A percentile compares a stretch with the other conserved stretches of the same genome.
Conservation (phyloP, 1,284 basidiomycete genomes). For the Microbotryum scabiosae region DNA sequence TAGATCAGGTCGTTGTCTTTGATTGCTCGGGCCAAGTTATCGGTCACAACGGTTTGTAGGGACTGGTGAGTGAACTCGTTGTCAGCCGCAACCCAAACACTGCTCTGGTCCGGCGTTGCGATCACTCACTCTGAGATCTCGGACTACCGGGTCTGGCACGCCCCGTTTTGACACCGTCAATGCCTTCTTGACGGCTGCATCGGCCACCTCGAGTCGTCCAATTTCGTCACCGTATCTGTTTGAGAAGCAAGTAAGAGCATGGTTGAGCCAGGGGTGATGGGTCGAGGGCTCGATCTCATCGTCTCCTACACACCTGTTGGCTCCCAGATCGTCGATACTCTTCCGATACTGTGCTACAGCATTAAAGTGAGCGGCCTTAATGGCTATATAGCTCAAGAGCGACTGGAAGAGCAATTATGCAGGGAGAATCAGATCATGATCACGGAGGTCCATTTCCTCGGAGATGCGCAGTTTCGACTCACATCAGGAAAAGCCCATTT, state of each 20-base stretch:
- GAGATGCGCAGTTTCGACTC: conserved; percentile 21
- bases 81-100: conserved; percentile 4
- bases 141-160: conserved; percentile 55
- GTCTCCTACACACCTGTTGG: conserved; percentile 50
- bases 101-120: too few species aligned
- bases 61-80: conserved; percentile 51
- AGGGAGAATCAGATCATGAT: neutral
- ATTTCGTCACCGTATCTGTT: conserved; percentile 75
- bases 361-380: conserved; percentile 77
- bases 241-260: neutral
- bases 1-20: conserved; percentile 93
- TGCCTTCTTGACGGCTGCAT: conserved; percentile 60
- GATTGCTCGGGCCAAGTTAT: conserved; percentile 55
- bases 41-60: conserved; percentile 56
- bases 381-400: conserved; percentile 73
- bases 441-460: neutral
- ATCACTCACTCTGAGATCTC: conserved; percentile 62
- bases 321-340: conserved; percentile 81
- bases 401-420: conserved; percentile 45
- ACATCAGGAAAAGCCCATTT: conserved; percentile 51
- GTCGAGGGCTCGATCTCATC: too few species aligned
- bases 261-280: neutral
- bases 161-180: conserved; percentile 60
- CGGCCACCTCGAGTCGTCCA: conserved; percentile 61
- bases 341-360: conserved; percentile 86